Percentiles rank a stretch among this genome's conserved stretches.
phyloP scores from a whole-genome alignment of 257 asterid genomes.

The Echium plantagineum region DNA sequence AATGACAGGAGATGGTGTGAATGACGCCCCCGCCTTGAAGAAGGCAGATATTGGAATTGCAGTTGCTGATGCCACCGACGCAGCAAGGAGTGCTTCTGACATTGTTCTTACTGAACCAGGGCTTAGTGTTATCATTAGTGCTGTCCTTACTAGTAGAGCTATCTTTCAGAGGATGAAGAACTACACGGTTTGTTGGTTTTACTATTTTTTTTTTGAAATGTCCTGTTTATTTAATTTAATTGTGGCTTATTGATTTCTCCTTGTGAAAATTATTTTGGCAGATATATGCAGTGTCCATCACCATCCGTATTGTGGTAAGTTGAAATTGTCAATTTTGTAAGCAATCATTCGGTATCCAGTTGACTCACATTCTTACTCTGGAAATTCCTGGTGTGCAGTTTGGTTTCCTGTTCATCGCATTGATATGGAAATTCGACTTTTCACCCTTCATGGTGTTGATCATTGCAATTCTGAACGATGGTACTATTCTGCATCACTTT shows the following conservation, averaged over 20 bases:
- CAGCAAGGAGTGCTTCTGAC: constrained; percentile 95
- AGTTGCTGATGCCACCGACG: constrained; percentile 95
- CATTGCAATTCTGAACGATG: constrained; percentile 89
- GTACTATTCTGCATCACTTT: constrained; percentile 20
- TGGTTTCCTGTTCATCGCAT: constrained; percentile 91
- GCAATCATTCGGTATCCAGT: neutral
- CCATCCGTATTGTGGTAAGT: constrained; percentile 99
- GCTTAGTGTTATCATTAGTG: constrained; percentile 91
- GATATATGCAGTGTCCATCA: constrained; percentile 99
- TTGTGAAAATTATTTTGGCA: constrained; percentile 21
- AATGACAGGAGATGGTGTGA: constrained; percentile 99
- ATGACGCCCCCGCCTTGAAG: constrained; percentile 97
- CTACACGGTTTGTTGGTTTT: constrained; percentile 50
- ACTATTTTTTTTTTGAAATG: neutral
- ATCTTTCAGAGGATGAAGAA: constrained; percentile 99
- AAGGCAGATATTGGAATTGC: constrained; percentile 98
- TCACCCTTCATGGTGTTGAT: constrained; percentile 96
- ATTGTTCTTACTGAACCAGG: constrained; percentile 98
- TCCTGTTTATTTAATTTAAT: neutral
- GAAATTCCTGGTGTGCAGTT: constrained; percentile 37
- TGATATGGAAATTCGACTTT: constrained; percentile 90
- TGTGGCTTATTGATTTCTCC: constrained; percentile 10
- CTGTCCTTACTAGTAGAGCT: constrained; percentile 95
- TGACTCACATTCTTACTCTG: constrained; percentile 8
- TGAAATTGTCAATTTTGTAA: neutral